These are phyloP conservation scores for Diplocarpon rosae DNA, from an alignment of 2,329 filamentous ascomycete genomes.

Conservation along the genomic window DNA sequence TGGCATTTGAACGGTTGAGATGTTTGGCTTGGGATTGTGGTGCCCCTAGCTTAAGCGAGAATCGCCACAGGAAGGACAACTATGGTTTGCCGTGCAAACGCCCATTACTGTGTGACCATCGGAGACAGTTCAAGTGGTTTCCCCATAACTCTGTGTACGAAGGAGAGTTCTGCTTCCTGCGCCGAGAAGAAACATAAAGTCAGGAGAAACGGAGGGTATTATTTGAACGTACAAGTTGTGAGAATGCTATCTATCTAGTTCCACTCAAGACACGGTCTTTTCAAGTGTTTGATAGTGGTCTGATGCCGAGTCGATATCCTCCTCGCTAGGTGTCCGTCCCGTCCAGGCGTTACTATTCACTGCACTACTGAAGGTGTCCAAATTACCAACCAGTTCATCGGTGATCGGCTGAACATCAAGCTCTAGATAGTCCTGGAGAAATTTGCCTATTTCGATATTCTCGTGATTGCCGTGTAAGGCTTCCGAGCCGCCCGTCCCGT, in stretches of 20 bases:
- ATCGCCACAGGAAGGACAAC: neutral
- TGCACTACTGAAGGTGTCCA: slow-evolving; percentile 11
- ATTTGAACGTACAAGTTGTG: neutral
- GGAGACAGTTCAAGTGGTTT: neutral
- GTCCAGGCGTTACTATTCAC: slow-evolving; percentile 13
- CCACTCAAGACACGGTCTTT: neutral
- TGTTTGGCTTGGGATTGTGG: too few relatives aligned
- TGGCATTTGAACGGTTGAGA: neutral
- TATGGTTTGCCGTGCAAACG: neutral
- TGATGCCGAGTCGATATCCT: slow-evolving; percentile 11
- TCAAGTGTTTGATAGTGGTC: slow-evolving; percentile 7
- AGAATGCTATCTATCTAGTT: neutral
- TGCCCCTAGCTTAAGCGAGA: neutral
- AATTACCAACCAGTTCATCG: slow-evolving; percentile 43
- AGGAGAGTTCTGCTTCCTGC: neutral
- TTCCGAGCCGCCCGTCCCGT: slow-evolving; percentile 60
- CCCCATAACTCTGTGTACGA: neutral
- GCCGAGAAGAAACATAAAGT: neutral
- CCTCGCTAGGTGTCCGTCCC: slow-evolving; percentile 18
- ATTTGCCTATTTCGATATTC: slow-evolving; percentile 84
- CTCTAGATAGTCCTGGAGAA: slow-evolving; percentile 66
- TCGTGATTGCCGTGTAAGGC: slow-evolving; percentile 77
- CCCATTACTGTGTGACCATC: neutral
- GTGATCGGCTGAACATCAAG: slow-evolving; percentile 74
- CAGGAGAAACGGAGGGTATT: neutral